Conservation (phyloP, 2,329 filamentous ascomycete species). For the Chaetomiaceae sp. region DNA sequence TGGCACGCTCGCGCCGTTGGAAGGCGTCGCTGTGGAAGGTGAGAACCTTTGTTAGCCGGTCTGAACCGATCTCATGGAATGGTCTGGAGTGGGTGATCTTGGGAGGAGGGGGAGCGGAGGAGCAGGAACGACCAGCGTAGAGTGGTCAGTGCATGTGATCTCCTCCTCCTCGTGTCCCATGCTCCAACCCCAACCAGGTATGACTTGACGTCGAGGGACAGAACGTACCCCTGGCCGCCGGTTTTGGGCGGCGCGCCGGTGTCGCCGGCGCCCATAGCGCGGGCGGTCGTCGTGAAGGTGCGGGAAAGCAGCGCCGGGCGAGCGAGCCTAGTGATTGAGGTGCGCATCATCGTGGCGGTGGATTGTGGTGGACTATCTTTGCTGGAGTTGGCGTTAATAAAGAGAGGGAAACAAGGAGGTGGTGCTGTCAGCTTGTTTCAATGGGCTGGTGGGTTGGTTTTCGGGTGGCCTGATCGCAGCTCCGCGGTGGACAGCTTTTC, state of each 20-base stretch:
- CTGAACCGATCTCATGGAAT: too few relatives aligned
- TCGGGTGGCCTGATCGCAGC: background rate
- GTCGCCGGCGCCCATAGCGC: conserved; percentile 64
- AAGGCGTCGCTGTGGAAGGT: conserved; percentile 67
- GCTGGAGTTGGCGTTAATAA: too few relatives aligned
- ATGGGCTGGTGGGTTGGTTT: too few relatives aligned
- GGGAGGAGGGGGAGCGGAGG: too few relatives aligned
- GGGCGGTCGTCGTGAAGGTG: conserved; percentile 57
- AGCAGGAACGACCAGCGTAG: too few relatives aligned
- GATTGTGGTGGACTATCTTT: too few relatives aligned
- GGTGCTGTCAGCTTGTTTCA: conserved; percentile 4
- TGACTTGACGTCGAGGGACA: background rate
- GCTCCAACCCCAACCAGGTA: too few relatives aligned
- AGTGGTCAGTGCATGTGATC: too few relatives aligned
- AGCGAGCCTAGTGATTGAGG: conserved; percentile 48
- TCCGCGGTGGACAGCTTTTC: conserved; percentile 6
- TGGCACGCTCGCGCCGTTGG: conserved; percentile 82
- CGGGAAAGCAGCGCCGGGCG: conserved; percentile 47
- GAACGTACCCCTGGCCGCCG: conserved; percentile 48
- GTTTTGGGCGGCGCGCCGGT: conserved; percentile 54
- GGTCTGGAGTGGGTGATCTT: too few relatives aligned
- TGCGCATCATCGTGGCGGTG: conserved; percentile 57
- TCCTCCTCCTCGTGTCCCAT: too few relatives aligned
- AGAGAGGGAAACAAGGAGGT: too few relatives aligned
- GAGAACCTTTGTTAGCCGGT: conserved; percentile 10